These are phyloP conservation scores for Claviceps paspali DNA, from an alignment of 2,329 filamentous ascomycete species.

Conservation along the genomic window DNA sequence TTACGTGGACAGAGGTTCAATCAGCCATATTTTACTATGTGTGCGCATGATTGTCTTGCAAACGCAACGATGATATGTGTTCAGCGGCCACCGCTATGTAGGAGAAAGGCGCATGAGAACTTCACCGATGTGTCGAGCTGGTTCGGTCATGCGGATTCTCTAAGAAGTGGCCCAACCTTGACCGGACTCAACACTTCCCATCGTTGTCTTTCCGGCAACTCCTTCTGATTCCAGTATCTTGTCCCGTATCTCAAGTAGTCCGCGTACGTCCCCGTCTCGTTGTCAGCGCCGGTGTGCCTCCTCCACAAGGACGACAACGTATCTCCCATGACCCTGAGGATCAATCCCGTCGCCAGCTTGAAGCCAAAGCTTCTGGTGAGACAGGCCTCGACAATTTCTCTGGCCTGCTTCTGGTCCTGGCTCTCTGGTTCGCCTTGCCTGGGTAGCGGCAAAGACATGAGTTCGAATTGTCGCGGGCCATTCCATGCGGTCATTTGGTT, in stretches of 20 bases:
- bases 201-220: constrained; percentile 19
- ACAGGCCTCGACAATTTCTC: constrained; percentile 34
- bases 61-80: too few species aligned
- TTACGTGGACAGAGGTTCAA: too few species aligned
- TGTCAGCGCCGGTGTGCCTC: constrained; percentile 30
- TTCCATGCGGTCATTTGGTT: constrained; percentile 37
- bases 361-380: constrained; percentile 36
- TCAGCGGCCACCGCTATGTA: too few species aligned
- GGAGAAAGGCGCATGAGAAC: too few species aligned
- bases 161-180: constrained; percentile 20
- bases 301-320: constrained; percentile 40
- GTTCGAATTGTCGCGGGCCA: constrained; percentile 30
- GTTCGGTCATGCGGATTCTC: not conserved
- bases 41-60: too few species aligned
- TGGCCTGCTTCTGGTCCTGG: constrained; percentile 29
- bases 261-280: constrained; percentile 35
- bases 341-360: constrained; percentile 40
- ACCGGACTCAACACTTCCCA: constrained; percentile 21
- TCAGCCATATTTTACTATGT: too few species aligned
- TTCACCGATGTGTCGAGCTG: too few species aligned
- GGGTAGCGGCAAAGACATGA: constrained; percentile 27
- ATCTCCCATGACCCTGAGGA: constrained; percentile 30
- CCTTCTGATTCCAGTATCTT: constrained; percentile 29
- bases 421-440: constrained; percentile 17
- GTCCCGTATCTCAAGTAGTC: constrained; percentile 37